Base-by-base conservation (phyloP, 768 basidiomycete species). In the Hygrocybe punicea region DNA sequence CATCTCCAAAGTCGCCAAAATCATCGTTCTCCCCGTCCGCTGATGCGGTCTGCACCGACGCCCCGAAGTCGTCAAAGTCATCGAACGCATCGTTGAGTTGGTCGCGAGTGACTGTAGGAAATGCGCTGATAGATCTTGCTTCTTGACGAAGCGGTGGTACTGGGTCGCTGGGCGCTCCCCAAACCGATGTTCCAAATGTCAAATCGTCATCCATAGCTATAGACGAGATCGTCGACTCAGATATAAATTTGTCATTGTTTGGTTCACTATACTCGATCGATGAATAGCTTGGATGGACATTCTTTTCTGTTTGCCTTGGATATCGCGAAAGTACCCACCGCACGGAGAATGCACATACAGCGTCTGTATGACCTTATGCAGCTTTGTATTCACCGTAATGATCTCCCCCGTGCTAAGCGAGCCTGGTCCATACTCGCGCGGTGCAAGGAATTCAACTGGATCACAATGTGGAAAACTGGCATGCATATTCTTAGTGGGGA, bases 1-100 rank as follows among this genome's bases (percentile, higher is more conserved):
- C 84, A 60, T 89, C 93, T 16, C 87, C 91, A 71, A 93, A 93
- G 62, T 93, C 91, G 50, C 85, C 89, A 71, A 91, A 91, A 57
- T 91, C 89, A 62, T 91, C 92, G 46, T 89, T 86, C 13, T 75
- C 80, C 2, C 62, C 72, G 37, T 72, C 74, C n/a, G 71, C 76
- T 14, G 79, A 77, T 52, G 64, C 63, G 2, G 71, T 71, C 34
- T 81, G 81, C 60, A 66, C 66, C 46, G 76, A 65, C 6, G 69
- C 74, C 40, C 80, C 82, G 68, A 87, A 87, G 56, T 84, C 84
- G 57, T 86, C 81, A 63, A 85, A 84, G 53, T 84, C 83, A 55
- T 85, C 81, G 62, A 81, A 75, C 36, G 16, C 11, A 25, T 71
- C 70, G 49, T 69, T 65, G 58, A 69, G 71, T 58, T 64, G 72